phyloP scores from a whole-genome alignment of 345 rosid species.

The Viola odorata region DNA sequence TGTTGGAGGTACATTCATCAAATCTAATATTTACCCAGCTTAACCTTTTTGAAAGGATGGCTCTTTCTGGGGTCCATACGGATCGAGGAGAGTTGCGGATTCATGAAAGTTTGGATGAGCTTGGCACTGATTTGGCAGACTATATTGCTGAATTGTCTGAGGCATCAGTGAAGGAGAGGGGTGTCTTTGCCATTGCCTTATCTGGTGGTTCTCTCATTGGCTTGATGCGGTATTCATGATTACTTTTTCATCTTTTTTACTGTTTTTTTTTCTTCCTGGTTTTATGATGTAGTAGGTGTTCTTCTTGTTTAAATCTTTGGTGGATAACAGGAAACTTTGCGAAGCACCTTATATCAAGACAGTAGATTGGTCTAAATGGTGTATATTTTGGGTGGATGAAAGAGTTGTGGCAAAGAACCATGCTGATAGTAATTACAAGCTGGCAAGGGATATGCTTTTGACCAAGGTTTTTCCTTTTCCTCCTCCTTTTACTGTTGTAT shows the following conservation, averaged over 20 bases:
- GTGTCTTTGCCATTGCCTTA: slow-evolving; percentile 70
- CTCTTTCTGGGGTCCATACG: slow-evolving; percentile 47
- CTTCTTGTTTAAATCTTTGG: slow-evolving; percentile 20
- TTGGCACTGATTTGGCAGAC: slow-evolving; percentile 73
- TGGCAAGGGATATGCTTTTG: slow-evolving; percentile 63
- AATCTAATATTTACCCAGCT: slow-evolving; percentile 14
- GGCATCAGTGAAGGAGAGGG: slow-evolving; percentile 73
- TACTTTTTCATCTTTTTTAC: slow-evolving; percentile 11
- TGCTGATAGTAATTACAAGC: slow-evolving; percentile 83
- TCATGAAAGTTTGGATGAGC: slow-evolving; percentile 68
- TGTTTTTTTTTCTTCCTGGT: not conserved
- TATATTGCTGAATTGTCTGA: slow-evolving; percentile 80
- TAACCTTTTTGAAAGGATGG: slow-evolving; percentile 45
- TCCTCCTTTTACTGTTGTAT: not conserved
- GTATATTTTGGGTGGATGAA: slow-evolving; percentile 82
- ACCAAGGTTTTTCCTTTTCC: slow-evolving; percentile 48
- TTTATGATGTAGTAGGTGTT: slow-evolving; percentile 18
- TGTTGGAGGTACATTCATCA: slow-evolving; percentile 8
- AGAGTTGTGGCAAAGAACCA: slow-evolving; percentile 75
- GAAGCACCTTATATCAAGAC: slow-evolving; percentile 82
- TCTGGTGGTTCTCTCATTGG: slow-evolving; percentile 85
- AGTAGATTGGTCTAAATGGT: slow-evolving; percentile 86
- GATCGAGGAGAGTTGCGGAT: slow-evolving; percentile 69
- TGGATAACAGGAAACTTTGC: slow-evolving; percentile 60
- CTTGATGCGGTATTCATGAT: slow-evolving; percentile 54